Evolutionary conservation across 192 early-diverging fungal genomes (phyloP), one percentile per base, ranked within the genome.

Genomic region (Backusella liffmaniae): DNA sequence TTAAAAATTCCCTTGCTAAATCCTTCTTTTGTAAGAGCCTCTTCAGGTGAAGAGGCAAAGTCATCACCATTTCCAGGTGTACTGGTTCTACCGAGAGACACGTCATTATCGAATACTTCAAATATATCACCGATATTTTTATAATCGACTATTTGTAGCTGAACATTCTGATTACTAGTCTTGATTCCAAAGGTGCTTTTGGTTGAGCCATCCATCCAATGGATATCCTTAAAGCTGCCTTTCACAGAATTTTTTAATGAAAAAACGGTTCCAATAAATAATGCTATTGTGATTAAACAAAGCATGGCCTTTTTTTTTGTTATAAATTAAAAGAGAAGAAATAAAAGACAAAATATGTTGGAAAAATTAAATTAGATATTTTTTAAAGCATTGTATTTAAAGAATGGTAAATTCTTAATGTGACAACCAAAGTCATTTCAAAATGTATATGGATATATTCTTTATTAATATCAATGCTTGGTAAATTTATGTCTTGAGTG

Each of bases 41-140:
- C 80, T 51, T 77, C 67, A 39, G 76, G 76, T 39, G 76, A 74
- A 23, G 30, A 72, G 53, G 80, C 80, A 65, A 37, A 81, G 15
- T 67, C 75, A 18, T 74, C 51, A n/a, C 6, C 16, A 1, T 65
- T 68, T 26, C 70, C 42, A 29, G 65, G 21, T 1, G 67, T 41
- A 9, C 53, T 56, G 0, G 76, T 77, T 10, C 32, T 37, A 37
- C 80, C 80, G 36, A 81, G 73, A 3, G 77, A 32, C 1, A 37
- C 36, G 23, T 68, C 76, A 29, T 81, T 81, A 35, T 81, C 80
- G 21, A 73, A 81, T 21, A 81, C 59, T 16, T 73, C 66, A 74
- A 77, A 81, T 10, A 77, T 62, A 70, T 81, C 80, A 41, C 80
- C 80, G 16, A 35, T 23, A 18, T 81, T 71, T 76, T 81, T 81